Evolutionary conservation across 495 filamentous ascomycete genomes (phyloP).

Genomic region (Podospora didyma): DNA sequence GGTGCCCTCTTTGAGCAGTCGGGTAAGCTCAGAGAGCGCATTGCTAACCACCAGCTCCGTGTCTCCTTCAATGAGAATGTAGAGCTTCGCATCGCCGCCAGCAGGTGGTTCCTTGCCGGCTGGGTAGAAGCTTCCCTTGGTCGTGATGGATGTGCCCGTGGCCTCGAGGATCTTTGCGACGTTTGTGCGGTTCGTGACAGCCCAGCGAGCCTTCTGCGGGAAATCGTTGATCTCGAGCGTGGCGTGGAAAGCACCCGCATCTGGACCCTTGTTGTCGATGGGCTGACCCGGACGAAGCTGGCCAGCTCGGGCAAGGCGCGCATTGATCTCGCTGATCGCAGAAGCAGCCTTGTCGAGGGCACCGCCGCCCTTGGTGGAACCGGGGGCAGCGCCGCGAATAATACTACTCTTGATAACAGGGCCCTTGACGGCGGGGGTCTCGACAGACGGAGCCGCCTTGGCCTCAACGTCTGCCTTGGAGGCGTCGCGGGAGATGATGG

Average conservation of each 20-base stretch:
- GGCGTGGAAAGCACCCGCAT: conserved; percentile 95
- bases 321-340: conserved; percentile 82
- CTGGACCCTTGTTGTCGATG: conserved; percentile 97
- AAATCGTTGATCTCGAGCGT: conserved; percentile 99
- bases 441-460: conserved; percentile 55
- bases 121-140: conserved; percentile 87
- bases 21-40: conserved; percentile 87
- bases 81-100: conserved; percentile 80
- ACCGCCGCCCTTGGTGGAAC: conserved; percentile 55
- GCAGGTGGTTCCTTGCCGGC: conserved; percentile 73
- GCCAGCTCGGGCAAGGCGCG: conserved; percentile 78
- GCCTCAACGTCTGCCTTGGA: conserved; percentile 24
- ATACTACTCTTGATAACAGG: neutral
- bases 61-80: conserved; percentile 96
- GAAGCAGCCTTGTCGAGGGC: conserved; percentile 79
- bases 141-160: conserved; percentile 94
- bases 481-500: conserved; percentile 49
- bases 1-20: conserved; percentile 87
- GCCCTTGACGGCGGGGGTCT: conserved; percentile 12
- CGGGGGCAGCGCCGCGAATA: conserved; percentile 36
- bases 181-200: conserved; percentile 97
- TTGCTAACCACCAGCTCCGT: conserved; percentile 88
- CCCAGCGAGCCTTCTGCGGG: conserved; percentile 98
- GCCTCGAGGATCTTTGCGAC: conserved; percentile 97
- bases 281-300: conserved; percentile 87